phyloP scores from a whole-genome alignment of 176 grass and related monocot species.

The Elaeis guineensis region DNA sequence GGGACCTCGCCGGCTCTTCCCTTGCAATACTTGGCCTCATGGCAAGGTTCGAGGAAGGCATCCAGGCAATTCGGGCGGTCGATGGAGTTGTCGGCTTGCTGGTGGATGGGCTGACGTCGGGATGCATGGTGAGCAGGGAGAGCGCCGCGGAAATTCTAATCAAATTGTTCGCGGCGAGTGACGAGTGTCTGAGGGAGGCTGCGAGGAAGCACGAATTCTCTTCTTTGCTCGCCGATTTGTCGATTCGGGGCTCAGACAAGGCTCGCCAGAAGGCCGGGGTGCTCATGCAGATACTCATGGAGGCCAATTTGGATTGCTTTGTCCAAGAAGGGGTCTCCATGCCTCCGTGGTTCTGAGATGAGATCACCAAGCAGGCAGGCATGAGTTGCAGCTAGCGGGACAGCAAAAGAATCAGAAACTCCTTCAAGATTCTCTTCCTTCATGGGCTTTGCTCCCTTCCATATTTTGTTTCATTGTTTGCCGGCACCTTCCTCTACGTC shows the following conservation, averaged over 20 bases:
- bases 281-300: conserved; percentile 7
- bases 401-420: too few relatives aligned
- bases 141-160: conserved; percentile 10
- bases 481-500: too few relatives aligned
- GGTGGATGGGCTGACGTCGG: background rate
- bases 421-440: too few relatives aligned
- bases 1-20: too few relatives aligned
- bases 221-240: background rate
- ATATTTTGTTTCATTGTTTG: too few relatives aligned
- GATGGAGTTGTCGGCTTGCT: background rate
- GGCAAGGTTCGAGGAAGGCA: conserved; percentile 18
- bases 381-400: too few relatives aligned
- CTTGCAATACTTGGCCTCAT: background rate
- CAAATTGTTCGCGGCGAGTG: conserved; percentile 3
- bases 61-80: conserved; percentile 1
- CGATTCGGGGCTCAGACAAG: conserved; percentile 1
- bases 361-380: too few relatives aligned
- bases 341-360: too few relatives aligned
- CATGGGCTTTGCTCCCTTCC: too few relatives aligned
- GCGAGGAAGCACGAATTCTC: background rate
- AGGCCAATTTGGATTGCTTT: conserved; percentile 2
- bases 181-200: background rate
- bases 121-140: conserved; percentile 4
- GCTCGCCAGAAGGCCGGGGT: conserved; percentile 11
- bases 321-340: background rate